Evolutionary conservation across 352 stramenopile genomes (phyloP).

Genomic region (Phytophthora brassicae): DNA sequence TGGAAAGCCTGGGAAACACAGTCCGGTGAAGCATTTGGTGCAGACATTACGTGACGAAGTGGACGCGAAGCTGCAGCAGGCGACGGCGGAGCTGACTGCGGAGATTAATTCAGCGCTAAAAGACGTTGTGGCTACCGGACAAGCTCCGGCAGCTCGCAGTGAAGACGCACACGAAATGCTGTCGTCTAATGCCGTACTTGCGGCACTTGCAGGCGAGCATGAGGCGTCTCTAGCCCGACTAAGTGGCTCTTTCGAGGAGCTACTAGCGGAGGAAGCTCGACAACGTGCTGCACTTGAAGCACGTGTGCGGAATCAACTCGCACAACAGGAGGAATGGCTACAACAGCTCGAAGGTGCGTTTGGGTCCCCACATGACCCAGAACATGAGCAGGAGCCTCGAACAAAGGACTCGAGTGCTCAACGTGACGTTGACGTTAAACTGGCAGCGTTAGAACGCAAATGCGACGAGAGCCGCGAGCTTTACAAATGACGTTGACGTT

Average conservation of each 20-base stretch:
- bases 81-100: constrained; percentile 4
- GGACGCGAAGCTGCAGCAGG: constrained; percentile 26
- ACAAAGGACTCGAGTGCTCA: constrained; percentile 6
- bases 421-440: constrained; percentile 16
- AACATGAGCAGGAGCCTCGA: constrained; percentile 21
- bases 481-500: constrained; percentile 11
- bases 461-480: constrained; percentile 32
- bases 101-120: constrained; percentile 22
- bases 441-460: constrained; percentile 28
- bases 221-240: constrained; percentile 70
- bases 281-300: constrained; percentile 62
- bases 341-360: constrained; percentile 78
- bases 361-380: constrained; percentile 49
- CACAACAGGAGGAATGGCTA: constrained; percentile 78
- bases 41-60: constrained; percentile 77
- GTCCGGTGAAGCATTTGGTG: constrained; percentile 67
- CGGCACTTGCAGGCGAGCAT: constrained; percentile 64
- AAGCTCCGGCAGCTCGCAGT: not conserved
- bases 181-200: constrained; percentile 53
- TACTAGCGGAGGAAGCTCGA: constrained; percentile 58
- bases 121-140: not conserved
- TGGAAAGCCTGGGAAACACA: constrained; percentile 72
- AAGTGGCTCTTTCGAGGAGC: constrained; percentile 67
- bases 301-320: constrained; percentile 55
- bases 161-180: constrained; percentile 19